phyloP scores from a whole-genome alignment of 345 rosid genomes.

The Salix dunnii region DNA sequence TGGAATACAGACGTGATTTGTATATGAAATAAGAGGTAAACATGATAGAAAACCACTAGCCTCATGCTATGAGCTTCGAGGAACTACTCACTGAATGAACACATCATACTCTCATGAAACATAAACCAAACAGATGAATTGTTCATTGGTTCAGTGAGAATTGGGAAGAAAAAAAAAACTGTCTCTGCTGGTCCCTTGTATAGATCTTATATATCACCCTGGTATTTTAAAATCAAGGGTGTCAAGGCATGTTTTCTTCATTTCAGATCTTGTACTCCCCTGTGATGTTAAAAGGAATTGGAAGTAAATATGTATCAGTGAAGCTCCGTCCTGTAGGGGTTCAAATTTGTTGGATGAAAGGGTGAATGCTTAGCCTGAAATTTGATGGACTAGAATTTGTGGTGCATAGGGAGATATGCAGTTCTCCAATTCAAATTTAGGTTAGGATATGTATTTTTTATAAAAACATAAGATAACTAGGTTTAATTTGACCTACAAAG shows the following conservation, averaged over 20 bases:
- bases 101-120: not conserved
- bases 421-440: no score
- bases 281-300: not conserved
- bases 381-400: not conserved
- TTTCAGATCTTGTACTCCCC: not conserved
- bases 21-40: not conserved
- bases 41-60: not conserved
- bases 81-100: not conserved
- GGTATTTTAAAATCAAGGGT: not conserved
- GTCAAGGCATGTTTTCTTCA: not conserved
- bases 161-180: not conserved
- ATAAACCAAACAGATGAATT: not conserved
- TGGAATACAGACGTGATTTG: not conserved
- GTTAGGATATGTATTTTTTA: no score
- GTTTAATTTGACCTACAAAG: no score
- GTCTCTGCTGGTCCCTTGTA: not conserved
- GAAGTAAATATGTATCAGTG: not conserved
- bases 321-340: not conserved
- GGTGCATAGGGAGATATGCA: not conserved
- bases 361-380: not conserved
- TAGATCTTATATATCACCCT: not conserved
- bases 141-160: not conserved
- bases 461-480: fast-evolving
- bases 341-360: not conserved
- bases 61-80: not conserved